Percentiles rank a stretch among this genome's conserved stretches.
These are phyloP conservation scores for Leersia perrieri DNA, from an alignment of 176 grass and related monocot species.

Conservation along the genomic window DNA sequence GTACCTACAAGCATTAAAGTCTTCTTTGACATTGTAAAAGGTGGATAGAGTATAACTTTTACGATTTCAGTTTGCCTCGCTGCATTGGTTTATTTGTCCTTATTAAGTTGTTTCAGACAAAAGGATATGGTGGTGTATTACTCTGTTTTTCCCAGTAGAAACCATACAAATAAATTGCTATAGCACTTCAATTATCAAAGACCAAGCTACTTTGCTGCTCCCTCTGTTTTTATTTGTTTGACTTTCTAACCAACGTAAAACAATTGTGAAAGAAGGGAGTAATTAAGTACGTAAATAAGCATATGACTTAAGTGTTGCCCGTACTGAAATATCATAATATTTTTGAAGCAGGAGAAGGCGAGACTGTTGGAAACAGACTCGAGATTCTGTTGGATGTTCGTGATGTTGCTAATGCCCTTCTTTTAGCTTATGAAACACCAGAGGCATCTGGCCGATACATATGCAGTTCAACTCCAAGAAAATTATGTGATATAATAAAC, in stretches of 20 bases:
- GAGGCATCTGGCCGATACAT: constrained; percentile 37
- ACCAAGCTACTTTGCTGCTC: too few species aligned
- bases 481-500: constrained; percentile 39
- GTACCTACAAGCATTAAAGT: constrained; percentile 41
- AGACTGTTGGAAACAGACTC: constrained; percentile 35
- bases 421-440: constrained; percentile 37
- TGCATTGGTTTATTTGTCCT: background rate
- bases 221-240: too few species aligned
- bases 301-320: background rate
- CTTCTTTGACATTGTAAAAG: constrained; percentile 41
- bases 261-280: too few species aligned
- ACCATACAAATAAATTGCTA: background rate
- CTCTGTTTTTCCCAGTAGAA: background rate
- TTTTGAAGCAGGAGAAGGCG: constrained; percentile 32
- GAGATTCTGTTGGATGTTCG: constrained; percentile 36
- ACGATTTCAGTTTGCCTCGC: background rate
- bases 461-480: constrained; percentile 35
- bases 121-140: background rate
- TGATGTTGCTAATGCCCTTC: constrained; percentile 45
- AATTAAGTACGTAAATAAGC: background rate
- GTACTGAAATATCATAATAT: background rate
- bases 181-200: background rate
- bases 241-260: too few species aligned
- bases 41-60: background rate
- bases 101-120: background rate